Evolutionary conservation across 352 stramenopile genomes (phyloP), one percentile per base, ranked within the genome.

Genomic region (Globisporangium barbulae): DNA sequence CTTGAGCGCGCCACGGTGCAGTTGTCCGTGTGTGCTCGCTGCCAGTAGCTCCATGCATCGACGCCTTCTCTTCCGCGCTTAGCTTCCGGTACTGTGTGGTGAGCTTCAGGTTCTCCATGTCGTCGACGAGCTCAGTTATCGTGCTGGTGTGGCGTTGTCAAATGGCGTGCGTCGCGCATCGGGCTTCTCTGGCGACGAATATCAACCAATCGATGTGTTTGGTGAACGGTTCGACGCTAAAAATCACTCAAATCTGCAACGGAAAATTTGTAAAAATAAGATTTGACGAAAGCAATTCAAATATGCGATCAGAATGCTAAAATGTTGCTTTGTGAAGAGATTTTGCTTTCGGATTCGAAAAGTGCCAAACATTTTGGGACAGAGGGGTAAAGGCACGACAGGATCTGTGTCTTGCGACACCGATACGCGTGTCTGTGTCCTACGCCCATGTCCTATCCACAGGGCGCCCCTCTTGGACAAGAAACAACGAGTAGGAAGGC

Each of bases 251-350:
- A 60, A 39, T 48, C 54, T 50, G 35, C 54, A 60, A 50, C 37
- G 39, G 54, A 52, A 60, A 50, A 60, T 60, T 60, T 60, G 54
- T 60, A 45, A 48, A 50, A 50, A 50, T 60, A 50, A 33, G n/a
- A 60, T 50, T 60, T 60, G 54, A 52, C 22, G 35, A 48, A 48
- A 60, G 54, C 35, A 50, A 60, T 60, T 60, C 37, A 60, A 60
- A 60, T 60, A 60, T 60, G 37, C 35, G 35, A 37, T 60, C 54
- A 52, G 37, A 52, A 59, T 59, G 37, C 35, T 49, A 33, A 48
- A 49, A 59, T 59, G 53, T 47, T 59, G 35, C 37, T 37, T 59
- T 59, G 35, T 59, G 53, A 59, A 59, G 37, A 37, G 53, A 49
- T 59, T 47, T 59, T 48, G 53, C 53, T 49, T 49, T 35, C 33